Base-by-base conservation (phyloP, 192 early-diverging fungal genomes). In the Chytriomyces hyalinus region DNA sequence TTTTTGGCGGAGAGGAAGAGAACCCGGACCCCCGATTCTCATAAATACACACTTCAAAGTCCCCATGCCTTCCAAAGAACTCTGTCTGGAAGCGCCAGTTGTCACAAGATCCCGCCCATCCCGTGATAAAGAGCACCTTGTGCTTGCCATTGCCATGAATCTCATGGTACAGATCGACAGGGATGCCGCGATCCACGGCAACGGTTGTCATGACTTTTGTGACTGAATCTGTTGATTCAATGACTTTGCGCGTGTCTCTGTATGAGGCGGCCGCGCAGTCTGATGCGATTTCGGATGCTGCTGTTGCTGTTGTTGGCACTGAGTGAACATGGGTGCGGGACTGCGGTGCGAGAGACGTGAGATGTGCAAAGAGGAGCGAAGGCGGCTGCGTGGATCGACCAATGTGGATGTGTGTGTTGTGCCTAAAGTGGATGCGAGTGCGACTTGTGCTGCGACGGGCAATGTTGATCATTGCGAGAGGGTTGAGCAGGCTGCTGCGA, bases 11-110 rank as follows among this genome's bases (percentile, higher is more conserved):
- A 3, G 79, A 26, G n/a, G 82, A 83, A 11, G 86, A 87, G 67
- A 79, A 81, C 11, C 94, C 94, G 49, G 89, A 87, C 9, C 94
- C 94, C 53, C 93, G 81, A 83, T 95, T 95, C 66, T 95, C 94
- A 76, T 93, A 94, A 17, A 94, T 87, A 49, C 92, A 89, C 5
- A 92, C 85, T 6, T 92, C 91, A 67, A 90, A 94, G 67, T 93
- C 89, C 49, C 88, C 87, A 46, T 85, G 88, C 11, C 72, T 59
- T 3, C 89, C 88, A 78, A 95, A 92, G 67, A 88, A 89, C 43
- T 91, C 84, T 2, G 90, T 87, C 85, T 95, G 86, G 66, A 76
- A 80, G 6, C 65, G 62, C 79, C 79, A 80, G 60, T 80, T 80
- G 46, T 80, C 79, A 65, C 79, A 80, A 4, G 66, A 70, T 13